Base-by-base conservation (phyloP, 768 basidiomycete species). In the Leucosporidium yakuticum region DNA sequence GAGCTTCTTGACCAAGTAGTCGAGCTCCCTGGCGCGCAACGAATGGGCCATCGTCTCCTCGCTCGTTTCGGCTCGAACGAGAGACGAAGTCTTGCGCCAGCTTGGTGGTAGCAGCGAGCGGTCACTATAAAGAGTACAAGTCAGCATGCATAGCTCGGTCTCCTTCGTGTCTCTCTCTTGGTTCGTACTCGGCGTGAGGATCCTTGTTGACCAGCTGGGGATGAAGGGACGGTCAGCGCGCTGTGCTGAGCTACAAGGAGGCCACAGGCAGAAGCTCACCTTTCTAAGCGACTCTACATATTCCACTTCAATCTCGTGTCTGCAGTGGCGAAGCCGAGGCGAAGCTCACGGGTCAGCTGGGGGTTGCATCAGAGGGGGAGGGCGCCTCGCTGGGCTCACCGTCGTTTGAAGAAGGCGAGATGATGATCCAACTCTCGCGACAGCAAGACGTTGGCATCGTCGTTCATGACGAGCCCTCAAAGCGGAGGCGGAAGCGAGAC, bases 221-320 rank as follows among this genome's bases (percentile, higher is more conserved):
- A 34, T 12, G 4, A 31, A 5, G 32, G 7, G 14, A 31, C 19
- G 6, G 4, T 32, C n/a, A n/a, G 17, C 12, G 53, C 14, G 6
- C 32, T 25, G 32, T 19, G 36, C 0, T 14, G 19, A 12, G 60
- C 60, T 32, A 20, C 29, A 20, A 21, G 39, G 31, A 32, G 9
- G 9, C 4, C 21, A 2, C 1, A n/a, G n/a, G n/a, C n/a, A n/a
- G n/a, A n/a, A n/a, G 44, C 51, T 8, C 6, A 74, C 71, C 69
- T 72, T 74, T 39, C 59, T 32, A n/a, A 76, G 69, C 15, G 55
- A 27, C 2, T 73, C 74, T 0, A 58, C 68, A 27, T 73, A 73
- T 36, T 65, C 62, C 31, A 53, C 32, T 55, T 76, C 75, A n/a
- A 76, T 47, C 34, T 76, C 75, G 5, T 66, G 65, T 49, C 74